These are phyloP conservation scores for Prunella vulgaris DNA, from an alignment of 257 asterid species.

Conservation along the genomic window DNA sequence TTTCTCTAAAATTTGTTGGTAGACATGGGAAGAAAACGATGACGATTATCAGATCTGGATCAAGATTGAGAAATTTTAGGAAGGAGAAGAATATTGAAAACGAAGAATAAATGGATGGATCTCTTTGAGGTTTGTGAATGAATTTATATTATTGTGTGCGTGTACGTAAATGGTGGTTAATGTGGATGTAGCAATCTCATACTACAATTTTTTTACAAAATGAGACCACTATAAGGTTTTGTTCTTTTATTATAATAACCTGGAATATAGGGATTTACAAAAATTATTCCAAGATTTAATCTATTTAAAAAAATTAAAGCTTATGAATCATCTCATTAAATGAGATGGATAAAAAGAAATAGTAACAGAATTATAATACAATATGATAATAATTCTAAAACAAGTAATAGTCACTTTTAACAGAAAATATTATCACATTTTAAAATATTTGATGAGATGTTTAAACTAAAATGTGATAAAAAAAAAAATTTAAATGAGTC, in stretches of 20 bases:
- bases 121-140: neutral
- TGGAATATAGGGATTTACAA: neutral
- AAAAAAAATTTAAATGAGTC: too few species aligned
- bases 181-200: neutral
- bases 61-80: slow-evolving; percentile 22
- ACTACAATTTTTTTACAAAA: neutral
- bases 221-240: neutral
- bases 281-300: neutral
- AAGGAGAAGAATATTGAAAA: neutral
- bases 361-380: too few species aligned
- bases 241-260: neutral
- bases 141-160: neutral
- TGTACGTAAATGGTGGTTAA: slow-evolving; percentile 16
- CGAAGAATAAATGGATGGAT: slow-evolving; percentile 1
- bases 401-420: too few species aligned
- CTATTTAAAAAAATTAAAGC: neutral
- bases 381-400: too few species aligned
- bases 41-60: slow-evolving; percentile 21
- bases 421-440: too few species aligned
- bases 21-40: neutral
- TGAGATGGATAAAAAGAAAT: too few species aligned
- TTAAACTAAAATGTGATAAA: too few species aligned
- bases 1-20: slow-evolving; percentile 1
- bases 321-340: too few species aligned
- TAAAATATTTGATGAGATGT: too few species aligned